Evolutionary conservation across 2,329 filamentous ascomycete species (phyloP), one percentile per base, ranked within the genome.

Genomic region (Drechmeria coniospora): DNA sequence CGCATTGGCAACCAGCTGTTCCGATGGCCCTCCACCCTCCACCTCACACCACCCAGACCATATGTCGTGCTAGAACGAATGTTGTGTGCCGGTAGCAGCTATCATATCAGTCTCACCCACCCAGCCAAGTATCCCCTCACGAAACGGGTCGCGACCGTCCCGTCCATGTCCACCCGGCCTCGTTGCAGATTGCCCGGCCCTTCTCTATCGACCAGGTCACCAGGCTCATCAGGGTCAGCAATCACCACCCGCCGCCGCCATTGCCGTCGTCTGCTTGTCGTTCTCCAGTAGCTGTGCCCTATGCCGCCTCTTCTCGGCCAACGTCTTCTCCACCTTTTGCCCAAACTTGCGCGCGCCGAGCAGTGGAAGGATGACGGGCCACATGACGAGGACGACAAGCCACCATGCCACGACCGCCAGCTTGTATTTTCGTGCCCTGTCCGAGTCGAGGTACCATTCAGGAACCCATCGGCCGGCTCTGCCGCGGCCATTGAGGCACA

Each of bases 301-400:
- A 37, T 51, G 67, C 17, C 51, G 51, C n/a, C 61, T 53, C 28
- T 44, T 63, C 15, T 46, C 50, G 5, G 33, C 44, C 26, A 47
- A 46, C 19, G 36, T 29, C 23, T n/a, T 26, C 34, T 10, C 51
- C 6, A 57, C 56, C 2, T 56, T 84, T 26, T 68, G 76, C 50
- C 56, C 70, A 28, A 79, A 81, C 54, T 87, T 90, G 57, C 67
- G 92, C 16, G 63, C 74, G 43, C 78, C 74, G 38, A 68, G 74
- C 41, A 86, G 79, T 1, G 60, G 57, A 27, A 70, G 60, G 39
- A 83, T 87, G 41, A 59, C 61, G 4, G 73, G 74, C 32, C 49
- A 53, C n/a, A 44, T 31, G 21, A 50, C 21, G 14, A 52, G 14
- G 2, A 50, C 38, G 2, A 30, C 37, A 1, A 32, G 10, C 49